These are phyloP conservation scores for Yamadazyma aaseri DNA, from an alignment of 1,139 yeast species.

Conservation along the genomic window DNA sequence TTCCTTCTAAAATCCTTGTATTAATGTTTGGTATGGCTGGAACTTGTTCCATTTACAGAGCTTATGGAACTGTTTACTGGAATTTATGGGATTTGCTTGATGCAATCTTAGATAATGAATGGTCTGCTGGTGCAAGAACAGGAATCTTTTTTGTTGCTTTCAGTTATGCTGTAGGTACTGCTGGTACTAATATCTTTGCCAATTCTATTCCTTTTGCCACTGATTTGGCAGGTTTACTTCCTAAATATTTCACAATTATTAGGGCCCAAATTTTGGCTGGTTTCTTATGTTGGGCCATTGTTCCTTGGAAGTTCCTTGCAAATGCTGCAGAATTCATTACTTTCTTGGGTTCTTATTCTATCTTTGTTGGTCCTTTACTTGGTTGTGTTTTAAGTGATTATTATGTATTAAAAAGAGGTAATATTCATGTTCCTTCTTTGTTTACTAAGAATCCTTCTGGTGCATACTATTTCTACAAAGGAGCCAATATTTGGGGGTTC, in stretches of 20 bases:
- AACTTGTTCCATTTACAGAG: constrained; percentile 13
- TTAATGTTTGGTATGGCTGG: constrained; percentile 15
- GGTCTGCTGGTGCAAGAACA: constrained; percentile 17
- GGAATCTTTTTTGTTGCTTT: constrained; percentile 14
- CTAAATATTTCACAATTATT: constrained; percentile 17
- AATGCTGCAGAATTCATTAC: constrained; percentile 14
- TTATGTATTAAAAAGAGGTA: constrained; percentile 14
- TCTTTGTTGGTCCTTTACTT: constrained; percentile 17
- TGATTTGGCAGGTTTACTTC: constrained; percentile 16
- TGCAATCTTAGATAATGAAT: constrained; percentile 16
- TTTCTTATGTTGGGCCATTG: constrained; percentile 16
- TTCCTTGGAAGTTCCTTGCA: constrained; percentile 18
- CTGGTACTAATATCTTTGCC: constrained; percentile 18
- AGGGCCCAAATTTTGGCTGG: constrained; percentile 17
- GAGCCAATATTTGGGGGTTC: constrained; percentile 17
- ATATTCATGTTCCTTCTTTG: constrained; percentile 17
- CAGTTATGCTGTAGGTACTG: constrained; percentile 16
- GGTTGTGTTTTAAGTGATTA: constrained; percentile 16
- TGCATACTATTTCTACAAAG: constrained; percentile 15
- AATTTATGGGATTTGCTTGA: constrained; percentile 17
- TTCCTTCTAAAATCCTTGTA: constrained; percentile 15
- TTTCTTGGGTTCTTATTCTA: constrained; percentile 17
- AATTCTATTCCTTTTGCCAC: constrained; percentile 18
- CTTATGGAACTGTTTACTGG: constrained; percentile 17
- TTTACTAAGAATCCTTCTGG: constrained; percentile 13